Evolutionary conservation across 1,284 basidiomycete genomes (phyloP).

Genomic region (Cutaneotrichosporon sp.): DNA sequence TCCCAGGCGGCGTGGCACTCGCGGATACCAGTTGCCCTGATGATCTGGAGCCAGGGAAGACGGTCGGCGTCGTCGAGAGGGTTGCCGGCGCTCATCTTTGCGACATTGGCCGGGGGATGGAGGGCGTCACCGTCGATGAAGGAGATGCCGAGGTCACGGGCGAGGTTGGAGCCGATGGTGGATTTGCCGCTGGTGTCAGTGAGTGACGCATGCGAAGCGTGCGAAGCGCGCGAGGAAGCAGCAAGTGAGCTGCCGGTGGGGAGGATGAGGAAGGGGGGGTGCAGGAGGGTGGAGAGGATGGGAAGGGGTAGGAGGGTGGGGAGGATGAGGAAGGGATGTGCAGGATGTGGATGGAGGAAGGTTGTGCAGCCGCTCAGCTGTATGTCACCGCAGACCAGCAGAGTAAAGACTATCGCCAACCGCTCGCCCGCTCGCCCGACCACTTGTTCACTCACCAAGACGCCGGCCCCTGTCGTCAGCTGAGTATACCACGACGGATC

Average conservation of each 20-base stretch:
- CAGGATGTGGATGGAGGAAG: not conserved
- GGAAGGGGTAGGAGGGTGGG: not conserved
- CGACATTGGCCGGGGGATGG: slow-evolving; percentile 77
- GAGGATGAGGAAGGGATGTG: not conserved
- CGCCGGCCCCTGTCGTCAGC: slow-evolving; percentile 39
- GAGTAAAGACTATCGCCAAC: too few species aligned
- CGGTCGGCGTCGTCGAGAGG: slow-evolving; percentile 80
- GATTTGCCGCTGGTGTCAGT: slow-evolving; percentile 70
- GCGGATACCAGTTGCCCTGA: slow-evolving; percentile 62
- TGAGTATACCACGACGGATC: too few species aligned
- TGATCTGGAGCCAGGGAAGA: slow-evolving; percentile 76
- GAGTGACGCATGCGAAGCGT: not conserved
- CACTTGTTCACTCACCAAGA: slow-evolving; percentile 37
- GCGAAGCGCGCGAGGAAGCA: too few species aligned
- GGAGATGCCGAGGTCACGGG: slow-evolving; percentile 63
- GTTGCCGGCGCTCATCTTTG: slow-evolving; percentile 80
- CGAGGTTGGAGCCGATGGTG: slow-evolving; percentile 70
- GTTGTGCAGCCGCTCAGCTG: too few species aligned
- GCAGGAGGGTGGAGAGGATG: not conserved
- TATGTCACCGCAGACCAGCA: too few species aligned
- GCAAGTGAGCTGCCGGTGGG: not conserved
- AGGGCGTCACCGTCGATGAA: slow-evolving; percentile 90
- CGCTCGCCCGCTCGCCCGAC: not conserved
- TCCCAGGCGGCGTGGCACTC: slow-evolving; percentile 55
- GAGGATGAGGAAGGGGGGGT: not conserved